A percentile compares a stretch with the other conserved stretches of the same genome.
Conservation (phyloP, 768 basidiomycete species). For the Termitomyces sp. region DNA sequence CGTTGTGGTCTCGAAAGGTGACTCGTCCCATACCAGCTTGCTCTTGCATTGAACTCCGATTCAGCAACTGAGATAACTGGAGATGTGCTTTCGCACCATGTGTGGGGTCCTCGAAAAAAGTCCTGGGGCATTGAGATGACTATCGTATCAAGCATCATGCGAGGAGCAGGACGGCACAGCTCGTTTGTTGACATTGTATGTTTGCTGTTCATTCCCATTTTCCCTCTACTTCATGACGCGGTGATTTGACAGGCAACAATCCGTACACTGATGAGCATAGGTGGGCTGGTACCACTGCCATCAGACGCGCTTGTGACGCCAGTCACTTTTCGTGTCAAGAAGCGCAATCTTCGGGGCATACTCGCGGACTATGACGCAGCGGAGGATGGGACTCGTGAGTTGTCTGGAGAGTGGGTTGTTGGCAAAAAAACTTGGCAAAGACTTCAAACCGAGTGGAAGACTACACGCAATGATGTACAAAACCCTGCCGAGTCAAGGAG, state of each 20-base stretch:
- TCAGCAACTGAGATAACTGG: constrained; percentile 45
- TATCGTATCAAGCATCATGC: constrained; percentile 77
- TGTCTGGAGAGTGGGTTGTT: constrained; percentile 97
- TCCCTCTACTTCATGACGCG: background rate
- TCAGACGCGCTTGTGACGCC: constrained; percentile 94
- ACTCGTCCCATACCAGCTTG: background rate
- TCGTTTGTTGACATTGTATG: constrained; percentile 78
- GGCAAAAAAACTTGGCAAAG: constrained; percentile 86
- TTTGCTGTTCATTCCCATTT: constrained; percentile 9
- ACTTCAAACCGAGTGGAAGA: constrained; percentile 78
- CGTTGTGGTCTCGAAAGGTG: constrained; percentile 67
- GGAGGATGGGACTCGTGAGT: constrained; percentile 75
- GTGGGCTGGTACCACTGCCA: constrained; percentile 79
- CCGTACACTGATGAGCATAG: constrained; percentile 68
- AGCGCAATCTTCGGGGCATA: constrained; percentile 72
- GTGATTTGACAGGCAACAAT: constrained; percentile 34
- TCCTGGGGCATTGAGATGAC: constrained; percentile 97
- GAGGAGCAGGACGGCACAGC: constrained; percentile 77
- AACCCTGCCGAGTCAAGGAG: constrained; percentile 23
- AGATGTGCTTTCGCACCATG: constrained; percentile 71
- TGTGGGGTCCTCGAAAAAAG: constrained; percentile 84
- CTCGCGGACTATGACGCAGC: constrained; percentile 65
- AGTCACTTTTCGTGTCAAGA: constrained; percentile 81
- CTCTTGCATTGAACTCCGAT: background rate
- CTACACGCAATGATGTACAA: constrained; percentile 23